Base-by-base conservation (phyloP, 495 filamentous ascomycete genomes). In the Haplographium delicatum region DNA sequence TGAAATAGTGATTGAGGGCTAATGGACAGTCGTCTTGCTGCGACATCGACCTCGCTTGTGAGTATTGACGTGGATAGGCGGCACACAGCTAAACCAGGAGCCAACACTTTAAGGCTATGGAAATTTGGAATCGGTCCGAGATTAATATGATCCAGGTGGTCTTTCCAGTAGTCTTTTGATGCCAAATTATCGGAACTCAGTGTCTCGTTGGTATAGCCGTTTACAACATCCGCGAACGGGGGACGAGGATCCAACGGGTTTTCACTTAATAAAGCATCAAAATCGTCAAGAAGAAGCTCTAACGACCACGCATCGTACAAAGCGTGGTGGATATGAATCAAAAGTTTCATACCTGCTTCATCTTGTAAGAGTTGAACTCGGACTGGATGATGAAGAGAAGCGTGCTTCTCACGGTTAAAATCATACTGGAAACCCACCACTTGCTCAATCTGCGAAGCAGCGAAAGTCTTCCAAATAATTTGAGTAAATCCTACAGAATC, bases 291-390 rank as follows among this genome's bases (percentile, higher is more conserved):
- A 0, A 93, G 62, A 26, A 89, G 64, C 45, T 91, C 87, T 59
- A 86, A 73, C 4, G 85, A 87, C 88, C 88, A 94, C 5, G 86
- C 88, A 58, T 94, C 88, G 56, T 93, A 93, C 0, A 91, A 60
- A 0, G 84, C 79, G 65, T 94, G 88, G 53, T 91, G 84, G 24
- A 94, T 74, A 30, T 74, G 73, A 7, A 84, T 33, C 1, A 73
- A 63, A 2, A 76, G 46, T 19, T 39, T 54, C 9, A 55, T 45
- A 5, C 63, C 55, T 6, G 18, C 13, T 0, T 43, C 2, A 5
- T 43, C 13, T n/a, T 52, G 44, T 1, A 89, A 60, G 8, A 85
- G 64, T 2, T 63, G 69, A 30, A 88, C 66, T 18, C 73, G 75
- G 15, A 62, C 5, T 10, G 60, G 60, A 20, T 37, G 51, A 41